Percentiles rank a stretch among this genome's conserved stretches.
phyloP scores from a whole-genome alignment of 441 rosid species.

The Populus trichocarpa region DNA sequence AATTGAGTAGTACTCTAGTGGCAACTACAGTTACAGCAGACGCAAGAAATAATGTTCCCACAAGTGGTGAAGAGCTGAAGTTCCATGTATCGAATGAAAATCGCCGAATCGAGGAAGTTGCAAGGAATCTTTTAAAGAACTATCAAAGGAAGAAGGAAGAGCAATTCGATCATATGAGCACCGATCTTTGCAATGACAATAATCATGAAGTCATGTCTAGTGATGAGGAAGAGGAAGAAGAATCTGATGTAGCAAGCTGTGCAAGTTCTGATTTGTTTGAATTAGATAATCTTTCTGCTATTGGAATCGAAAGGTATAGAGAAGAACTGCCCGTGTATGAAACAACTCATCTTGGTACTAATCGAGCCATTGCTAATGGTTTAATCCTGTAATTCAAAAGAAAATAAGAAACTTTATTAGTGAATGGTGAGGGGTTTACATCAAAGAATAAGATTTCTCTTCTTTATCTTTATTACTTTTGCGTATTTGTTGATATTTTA shows the following conservation, averaged over 20 bases:
- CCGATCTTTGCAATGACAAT: constrained; percentile 15
- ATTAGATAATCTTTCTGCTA: constrained; percentile 68
- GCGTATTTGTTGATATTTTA: no score
- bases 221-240: constrained; percentile 20
- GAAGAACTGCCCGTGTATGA: constrained; percentile 93
- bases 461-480: not conserved
- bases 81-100: constrained; percentile 42
- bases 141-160: constrained; percentile 49
- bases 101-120: constrained; percentile 66
- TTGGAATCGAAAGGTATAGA: constrained; percentile 64
- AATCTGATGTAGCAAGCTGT: constrained; percentile 49
- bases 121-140: constrained; percentile 53
- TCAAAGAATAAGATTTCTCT: constrained; percentile 26
- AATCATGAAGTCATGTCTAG: not conserved
- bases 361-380: constrained; percentile 73
- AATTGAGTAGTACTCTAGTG: constrained; percentile 8
- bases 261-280: constrained; percentile 94
- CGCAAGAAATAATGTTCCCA: not conserved
- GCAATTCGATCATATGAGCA: constrained; percentile 17
- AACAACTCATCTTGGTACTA: constrained; percentile 67
- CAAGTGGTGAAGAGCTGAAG: constrained; percentile 34
- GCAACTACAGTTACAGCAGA: not conserved
- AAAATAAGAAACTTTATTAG: constrained; percentile 14
- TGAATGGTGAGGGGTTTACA: constrained; percentile 54
- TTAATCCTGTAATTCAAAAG: constrained; percentile 46